Base-by-base conservation (phyloP, 805 yeast genomes). In the Kazachstania psychrophila region DNA sequence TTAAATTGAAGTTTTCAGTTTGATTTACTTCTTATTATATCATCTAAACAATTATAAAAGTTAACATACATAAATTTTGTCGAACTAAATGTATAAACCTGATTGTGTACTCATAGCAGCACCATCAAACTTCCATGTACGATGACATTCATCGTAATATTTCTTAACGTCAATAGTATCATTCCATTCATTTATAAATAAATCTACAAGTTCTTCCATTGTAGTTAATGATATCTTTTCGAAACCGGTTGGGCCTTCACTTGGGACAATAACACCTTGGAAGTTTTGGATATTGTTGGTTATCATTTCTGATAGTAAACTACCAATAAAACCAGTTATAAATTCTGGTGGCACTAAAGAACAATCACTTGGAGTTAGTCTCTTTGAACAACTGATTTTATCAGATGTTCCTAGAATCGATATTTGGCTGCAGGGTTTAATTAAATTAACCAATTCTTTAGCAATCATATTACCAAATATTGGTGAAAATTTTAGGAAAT, bases 201-300 rank as follows among this genome's bases (percentile, higher is more conserved):
- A 16, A 29, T 47, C 52, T 31, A 55, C 47, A 33, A 59, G 29
- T n/a, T 49, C 47, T 22, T 54, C 51, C 48, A 60, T 52, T 3
- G 51, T 39, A 2, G 39, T 43, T 16, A 47, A 19, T 4, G 54
- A 68, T 8, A 74, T 53, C 45, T 71, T 75, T 44, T 77, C 82
- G 51, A 62, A 74, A 2, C 79, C 80, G 2, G 69, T 62, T 15
- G 73, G 77, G 5, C 84, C 84, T 54, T 77, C 83, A 28, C 80
- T 68, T 42, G 75, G 74, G 31, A 56, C 41, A 36, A 54, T 25
- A 39, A 44, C 7, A 23, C 52, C 41, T 28, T 38, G 23, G 42
- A 47, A 39, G 3, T 41, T 33, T 16, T 40, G 25, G n/a, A 44
- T 8, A 23, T 38, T 31, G 17, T 36, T 45, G 22, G 22, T 15